Conservation (phyloP, 2,329 filamentous ascomycete genomes). For the Colletotrichum ledebouriae region DNA sequence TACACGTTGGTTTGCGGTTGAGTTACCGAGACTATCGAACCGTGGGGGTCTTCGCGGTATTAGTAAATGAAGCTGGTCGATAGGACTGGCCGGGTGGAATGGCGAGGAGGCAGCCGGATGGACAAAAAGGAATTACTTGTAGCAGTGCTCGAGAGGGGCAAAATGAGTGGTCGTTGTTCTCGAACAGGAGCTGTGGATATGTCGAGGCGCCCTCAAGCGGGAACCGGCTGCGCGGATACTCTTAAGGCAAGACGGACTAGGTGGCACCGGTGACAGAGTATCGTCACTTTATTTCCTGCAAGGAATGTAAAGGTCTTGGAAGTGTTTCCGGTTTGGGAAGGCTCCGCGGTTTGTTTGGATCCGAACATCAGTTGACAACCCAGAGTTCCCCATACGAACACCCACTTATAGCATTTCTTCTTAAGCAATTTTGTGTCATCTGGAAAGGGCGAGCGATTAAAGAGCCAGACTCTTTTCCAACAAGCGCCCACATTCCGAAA, state of each 20-base stretch:
- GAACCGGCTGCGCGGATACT: constrained; percentile 11
- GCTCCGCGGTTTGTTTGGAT: constrained; percentile 26
- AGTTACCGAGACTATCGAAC: not conserved
- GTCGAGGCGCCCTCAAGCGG: not conserved
- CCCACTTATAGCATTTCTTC: constrained; percentile 5
- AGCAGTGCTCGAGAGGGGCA: not conserved
- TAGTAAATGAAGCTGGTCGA: not conserved
- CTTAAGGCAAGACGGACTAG: constrained; percentile 11
- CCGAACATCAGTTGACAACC: not conserved
- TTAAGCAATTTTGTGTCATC: constrained; percentile 35
- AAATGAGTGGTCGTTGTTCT: not conserved
- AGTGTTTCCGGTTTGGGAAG: constrained; percentile 28
- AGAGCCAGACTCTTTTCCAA: not conserved
- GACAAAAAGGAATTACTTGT: not conserved
- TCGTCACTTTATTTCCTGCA: constrained; percentile 21
- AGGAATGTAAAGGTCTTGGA: constrained; percentile 25
- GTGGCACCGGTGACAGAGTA: constrained; percentile 16
- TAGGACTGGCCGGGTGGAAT: no score
- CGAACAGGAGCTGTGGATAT: not conserved
- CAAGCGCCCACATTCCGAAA: not conserved
- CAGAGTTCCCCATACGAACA: constrained; percentile 6
- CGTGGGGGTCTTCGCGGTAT: not conserved
- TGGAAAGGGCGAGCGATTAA: constrained; percentile 9
- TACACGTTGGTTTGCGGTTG: not conserved
- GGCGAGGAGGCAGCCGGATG: not conserved